Conservation (phyloP, 768 basidiomycete species). For the Xanthoconium purpureum region DNA sequence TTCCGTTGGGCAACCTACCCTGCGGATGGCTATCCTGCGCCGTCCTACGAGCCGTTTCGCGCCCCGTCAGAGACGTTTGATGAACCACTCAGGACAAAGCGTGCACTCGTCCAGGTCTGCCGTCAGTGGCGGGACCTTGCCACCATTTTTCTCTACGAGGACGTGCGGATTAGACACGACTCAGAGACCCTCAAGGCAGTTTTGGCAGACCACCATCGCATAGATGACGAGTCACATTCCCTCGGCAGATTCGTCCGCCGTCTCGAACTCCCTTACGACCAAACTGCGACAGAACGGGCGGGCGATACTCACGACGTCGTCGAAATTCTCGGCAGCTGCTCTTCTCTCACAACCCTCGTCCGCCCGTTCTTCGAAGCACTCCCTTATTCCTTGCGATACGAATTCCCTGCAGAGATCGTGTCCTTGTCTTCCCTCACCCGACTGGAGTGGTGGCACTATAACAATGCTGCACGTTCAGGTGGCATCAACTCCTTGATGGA, state of each 20-base stretch:
- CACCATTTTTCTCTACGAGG: slow-evolving; percentile 49
- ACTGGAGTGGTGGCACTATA: slow-evolving; percentile 68
- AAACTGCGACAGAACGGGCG: slow-evolving; percentile 41
- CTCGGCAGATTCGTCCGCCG: slow-evolving; percentile 47
- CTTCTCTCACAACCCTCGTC: slow-evolving; percentile 52
- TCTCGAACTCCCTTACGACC: slow-evolving; percentile 55
- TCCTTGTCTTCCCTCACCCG: slow-evolving; percentile 51
- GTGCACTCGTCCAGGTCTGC: slow-evolving; percentile 52
- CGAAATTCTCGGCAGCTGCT: slow-evolving; percentile 48
- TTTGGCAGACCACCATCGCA: slow-evolving; percentile 18
- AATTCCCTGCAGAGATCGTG: slow-evolving; percentile 49
- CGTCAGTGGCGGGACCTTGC: slow-evolving; percentile 52
- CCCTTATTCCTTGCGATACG: slow-evolving; percentile 40
- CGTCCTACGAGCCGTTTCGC: slow-evolving; percentile 49
- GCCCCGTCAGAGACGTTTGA: slow-evolving; percentile 26
- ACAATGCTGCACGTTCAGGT: slow-evolving; percentile 54
- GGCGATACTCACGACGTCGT: slow-evolving; percentile 35
- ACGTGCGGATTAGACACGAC: slow-evolving; percentile 42
- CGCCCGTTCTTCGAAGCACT: slow-evolving; percentile 38
- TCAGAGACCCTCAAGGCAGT: slow-evolving; percentile 31
- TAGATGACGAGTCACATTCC: slow-evolving; percentile 18
- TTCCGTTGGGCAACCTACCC: slow-evolving; percentile 42
- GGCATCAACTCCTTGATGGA: slow-evolving; percentile 60
- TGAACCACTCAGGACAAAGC: slow-evolving; percentile 36
- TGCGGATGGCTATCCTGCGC: slow-evolving; percentile 24